Evolutionary conservation across 2,329 filamentous ascomycete genomes (phyloP).

Genomic region (Alternaria viburni): DNA sequence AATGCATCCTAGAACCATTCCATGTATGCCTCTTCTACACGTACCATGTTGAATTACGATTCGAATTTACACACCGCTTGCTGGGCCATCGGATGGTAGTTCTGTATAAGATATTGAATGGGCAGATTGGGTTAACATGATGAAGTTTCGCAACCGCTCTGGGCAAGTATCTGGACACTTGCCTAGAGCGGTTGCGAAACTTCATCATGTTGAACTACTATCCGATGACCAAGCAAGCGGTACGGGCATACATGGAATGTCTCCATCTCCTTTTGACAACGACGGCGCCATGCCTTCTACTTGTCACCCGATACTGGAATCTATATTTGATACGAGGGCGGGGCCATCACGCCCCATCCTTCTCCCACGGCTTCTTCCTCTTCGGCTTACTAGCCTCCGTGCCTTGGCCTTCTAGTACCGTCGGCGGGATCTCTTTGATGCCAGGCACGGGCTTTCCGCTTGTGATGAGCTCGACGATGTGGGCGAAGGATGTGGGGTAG

Average conservation of each 20-base stretch:
- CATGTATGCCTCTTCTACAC: neutral
- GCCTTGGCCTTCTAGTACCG: constrained; percentile 73
- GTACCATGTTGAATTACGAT: too few species aligned
- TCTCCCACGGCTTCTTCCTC: constrained; percentile 83
- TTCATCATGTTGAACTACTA: neutral
- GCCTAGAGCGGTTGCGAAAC: neutral
- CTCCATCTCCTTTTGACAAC: too few species aligned
- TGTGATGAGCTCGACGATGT: constrained; percentile 85
- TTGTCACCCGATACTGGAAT: too few species aligned
- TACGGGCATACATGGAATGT: neutral
- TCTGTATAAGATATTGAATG: neutral
- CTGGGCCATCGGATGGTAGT: neutral
- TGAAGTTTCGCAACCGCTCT: neutral
- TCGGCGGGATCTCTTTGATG: constrained; percentile 85
- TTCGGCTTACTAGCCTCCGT: constrained; percentile 59
- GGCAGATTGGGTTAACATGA: neutral
- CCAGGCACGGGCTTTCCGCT: constrained; percentile 83
- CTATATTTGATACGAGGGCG: neutral
- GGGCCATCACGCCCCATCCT: constrained; percentile 45
- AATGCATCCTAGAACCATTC: too few species aligned
- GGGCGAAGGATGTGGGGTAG: constrained; percentile 82
- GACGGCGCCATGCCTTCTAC: too few species aligned
- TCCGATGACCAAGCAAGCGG: neutral
- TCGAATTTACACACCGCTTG: neutral
- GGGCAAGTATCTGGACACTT: neutral